Evolutionary conservation across 148 eudicot species (phyloP).

Genomic region (Polygonum maritimum): DNA sequence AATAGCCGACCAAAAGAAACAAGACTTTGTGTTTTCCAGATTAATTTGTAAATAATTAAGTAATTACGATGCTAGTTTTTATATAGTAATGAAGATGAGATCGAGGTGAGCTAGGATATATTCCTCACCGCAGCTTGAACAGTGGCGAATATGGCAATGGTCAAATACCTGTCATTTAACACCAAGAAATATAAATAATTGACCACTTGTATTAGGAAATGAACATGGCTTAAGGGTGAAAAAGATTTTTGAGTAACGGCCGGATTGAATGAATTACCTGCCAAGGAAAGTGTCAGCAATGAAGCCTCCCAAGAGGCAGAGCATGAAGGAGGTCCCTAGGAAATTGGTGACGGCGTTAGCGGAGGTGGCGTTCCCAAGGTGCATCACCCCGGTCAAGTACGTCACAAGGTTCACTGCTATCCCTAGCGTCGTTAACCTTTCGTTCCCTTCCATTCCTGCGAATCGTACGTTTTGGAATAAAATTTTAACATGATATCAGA

Average conservation of each 20-base stretch:
- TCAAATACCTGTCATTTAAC: slow-evolving; percentile 45
- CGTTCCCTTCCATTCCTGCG: slow-evolving; percentile 64
- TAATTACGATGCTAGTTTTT: neutral
- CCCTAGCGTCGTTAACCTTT: slow-evolving; percentile 74
- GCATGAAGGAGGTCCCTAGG: slow-evolving; percentile 87
- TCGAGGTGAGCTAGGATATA: neutral
- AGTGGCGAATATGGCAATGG: slow-evolving; percentile 66
- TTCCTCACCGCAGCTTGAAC: slow-evolving; percentile 73
- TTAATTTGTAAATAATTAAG: neutral
- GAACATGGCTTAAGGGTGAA: too few relatives aligned
- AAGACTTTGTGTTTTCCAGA: neutral
- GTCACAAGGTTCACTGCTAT: slow-evolving; percentile 87
- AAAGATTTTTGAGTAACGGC: too few relatives aligned
- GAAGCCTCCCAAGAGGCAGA: slow-evolving; percentile 85
- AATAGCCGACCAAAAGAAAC: neutral
- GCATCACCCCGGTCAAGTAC: slow-evolving; percentile 75
- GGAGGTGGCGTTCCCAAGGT: slow-evolving; percentile 65
- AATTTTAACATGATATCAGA: neutral
- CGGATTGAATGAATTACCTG: slow-evolving; percentile 24
- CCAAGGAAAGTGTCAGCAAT: slow-evolving; percentile 86
- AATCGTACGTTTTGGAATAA: too few relatives aligned
- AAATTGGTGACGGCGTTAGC: slow-evolving; percentile 89
- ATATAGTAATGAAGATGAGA: too few relatives aligned
- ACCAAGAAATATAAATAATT: neutral
- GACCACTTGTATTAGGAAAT: too few relatives aligned